These are phyloP conservation scores for Lactarius akahatsu DNA, from an alignment of 768 basidiomycete genomes.

Conservation along the genomic window DNA sequence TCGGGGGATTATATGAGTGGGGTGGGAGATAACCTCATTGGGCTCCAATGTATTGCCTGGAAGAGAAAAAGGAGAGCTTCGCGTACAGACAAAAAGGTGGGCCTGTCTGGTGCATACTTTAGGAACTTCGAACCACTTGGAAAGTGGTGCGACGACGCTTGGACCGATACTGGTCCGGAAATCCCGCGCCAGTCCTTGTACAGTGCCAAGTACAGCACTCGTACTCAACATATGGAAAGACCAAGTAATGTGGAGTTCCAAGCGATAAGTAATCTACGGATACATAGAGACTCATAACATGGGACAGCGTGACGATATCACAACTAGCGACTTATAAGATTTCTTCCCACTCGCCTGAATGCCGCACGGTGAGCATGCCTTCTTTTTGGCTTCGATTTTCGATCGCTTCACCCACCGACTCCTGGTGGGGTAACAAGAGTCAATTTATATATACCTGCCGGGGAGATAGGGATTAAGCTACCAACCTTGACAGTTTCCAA, in stretches of 20 bases:
- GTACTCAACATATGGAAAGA: background rate
- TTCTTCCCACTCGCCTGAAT: background rate
- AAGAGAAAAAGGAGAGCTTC: too few relatives aligned
- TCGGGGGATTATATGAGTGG: too few relatives aligned
- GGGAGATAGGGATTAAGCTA: background rate
- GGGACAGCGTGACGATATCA: background rate
- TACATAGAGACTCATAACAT: background rate
- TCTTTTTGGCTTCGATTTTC: conserved; percentile 3
- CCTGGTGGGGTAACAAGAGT: background rate
- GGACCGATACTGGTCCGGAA: too few relatives aligned
- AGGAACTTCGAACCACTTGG: too few relatives aligned
- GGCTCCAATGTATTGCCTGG: too few relatives aligned
- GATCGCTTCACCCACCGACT: background rate
- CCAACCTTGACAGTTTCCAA: conserved; percentile 13
- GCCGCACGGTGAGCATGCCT: background rate
- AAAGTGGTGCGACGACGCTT: too few relatives aligned
- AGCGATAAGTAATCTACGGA: background rate
- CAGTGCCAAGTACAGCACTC: too few relatives aligned
- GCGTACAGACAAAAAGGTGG: too few relatives aligned
- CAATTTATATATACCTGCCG: background rate
- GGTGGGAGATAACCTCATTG: too few relatives aligned
- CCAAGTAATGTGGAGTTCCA: background rate
- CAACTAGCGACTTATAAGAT: background rate
- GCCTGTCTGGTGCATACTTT: too few relatives aligned
- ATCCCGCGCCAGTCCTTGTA: too few relatives aligned